Conservation (phyloP, 2,329 filamentous ascomycete species). For the Diaporthe sp. region DNA sequence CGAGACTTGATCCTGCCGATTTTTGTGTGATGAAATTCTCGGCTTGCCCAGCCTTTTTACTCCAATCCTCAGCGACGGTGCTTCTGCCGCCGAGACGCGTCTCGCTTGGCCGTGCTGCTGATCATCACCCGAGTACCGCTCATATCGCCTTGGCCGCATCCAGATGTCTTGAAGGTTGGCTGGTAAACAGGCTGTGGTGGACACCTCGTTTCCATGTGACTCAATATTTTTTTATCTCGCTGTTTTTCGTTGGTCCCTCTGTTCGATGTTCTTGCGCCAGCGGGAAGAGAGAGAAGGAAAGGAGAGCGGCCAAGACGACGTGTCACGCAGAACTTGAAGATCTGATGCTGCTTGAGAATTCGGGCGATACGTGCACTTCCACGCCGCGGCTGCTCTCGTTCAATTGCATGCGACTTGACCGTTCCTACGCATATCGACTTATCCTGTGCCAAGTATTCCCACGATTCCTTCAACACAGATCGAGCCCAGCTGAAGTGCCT, state of each 20-base stretch:
- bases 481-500: not conserved
- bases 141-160: conserved; percentile 2
- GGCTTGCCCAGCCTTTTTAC: not conserved
- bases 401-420: not conserved
- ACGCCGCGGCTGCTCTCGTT: not conserved
- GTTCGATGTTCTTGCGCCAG: too few species aligned
- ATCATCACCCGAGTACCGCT: conserved; percentile 16
- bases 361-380: not conserved
- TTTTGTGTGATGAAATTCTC: not conserved
- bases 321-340: too few species aligned
- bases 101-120: conserved; percentile 17
- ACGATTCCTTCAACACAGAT: conserved; percentile 1
- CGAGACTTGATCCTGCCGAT: conserved; percentile 14
- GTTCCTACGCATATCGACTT: not conserved
- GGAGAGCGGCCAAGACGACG: not conserved
- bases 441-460: not conserved
- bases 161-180: not conserved
- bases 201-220: not conserved
- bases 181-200: not conserved
- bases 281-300: not conserved
- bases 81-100: conserved; percentile 10
- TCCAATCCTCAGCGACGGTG: conserved; percentile 8
- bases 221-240: not conserved
- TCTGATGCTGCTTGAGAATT: not conserved
- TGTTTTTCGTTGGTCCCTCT: not conserved